A percentile compares a stretch with the other conserved stretches of the same genome.
These are phyloP conservation scores for Mycena haematopus DNA, from an alignment of 768 basidiomycete genomes.

Conservation along the genomic window DNA sequence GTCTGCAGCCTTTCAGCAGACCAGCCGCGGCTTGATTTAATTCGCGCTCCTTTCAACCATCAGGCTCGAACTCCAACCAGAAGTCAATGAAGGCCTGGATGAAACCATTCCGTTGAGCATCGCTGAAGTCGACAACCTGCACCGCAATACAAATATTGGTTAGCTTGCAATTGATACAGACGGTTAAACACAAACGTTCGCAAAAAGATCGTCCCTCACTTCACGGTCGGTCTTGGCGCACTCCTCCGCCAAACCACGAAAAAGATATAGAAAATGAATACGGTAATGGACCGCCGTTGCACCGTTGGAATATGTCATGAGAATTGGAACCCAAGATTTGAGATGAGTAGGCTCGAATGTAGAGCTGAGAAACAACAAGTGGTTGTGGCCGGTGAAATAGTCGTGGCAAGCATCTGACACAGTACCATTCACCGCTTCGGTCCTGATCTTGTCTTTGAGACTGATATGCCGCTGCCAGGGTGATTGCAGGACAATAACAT, in stretches of 20 bases:
- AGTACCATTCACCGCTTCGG: constrained; percentile 39
- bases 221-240: constrained; percentile 20
- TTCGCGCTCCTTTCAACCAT: constrained; percentile 12
- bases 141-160: no score
- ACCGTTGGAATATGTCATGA: constrained; percentile 44
- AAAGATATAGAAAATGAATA: constrained; percentile 39
- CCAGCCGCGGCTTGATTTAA: constrained; percentile 21
- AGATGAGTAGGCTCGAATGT: constrained; percentile 35
- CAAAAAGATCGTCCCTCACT: constrained; percentile 24
- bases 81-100: constrained; percentile 38
- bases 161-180: no score
- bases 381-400: constrained; percentile 38
- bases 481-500: constrained; percentile 33
- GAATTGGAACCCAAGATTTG: constrained; percentile 40
- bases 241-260: constrained; percentile 37
- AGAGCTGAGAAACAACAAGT: constrained; percentile 41
- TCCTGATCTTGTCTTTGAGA: constrained; percentile 27
- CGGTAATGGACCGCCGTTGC: constrained; percentile 39
- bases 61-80: constrained; percentile 24
- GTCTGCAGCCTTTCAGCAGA: constrained; percentile 38
- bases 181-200: constrained; percentile 16
- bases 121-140: constrained; percentile 45
- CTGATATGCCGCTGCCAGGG: constrained; percentile 30
- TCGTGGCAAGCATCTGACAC: constrained; percentile 46
- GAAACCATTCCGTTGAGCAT: constrained; percentile 42